These are phyloP conservation scores for Isoetes engelmannii DNA, from an alignment of 83 land plant species.

Conservation along the genomic window DNA sequence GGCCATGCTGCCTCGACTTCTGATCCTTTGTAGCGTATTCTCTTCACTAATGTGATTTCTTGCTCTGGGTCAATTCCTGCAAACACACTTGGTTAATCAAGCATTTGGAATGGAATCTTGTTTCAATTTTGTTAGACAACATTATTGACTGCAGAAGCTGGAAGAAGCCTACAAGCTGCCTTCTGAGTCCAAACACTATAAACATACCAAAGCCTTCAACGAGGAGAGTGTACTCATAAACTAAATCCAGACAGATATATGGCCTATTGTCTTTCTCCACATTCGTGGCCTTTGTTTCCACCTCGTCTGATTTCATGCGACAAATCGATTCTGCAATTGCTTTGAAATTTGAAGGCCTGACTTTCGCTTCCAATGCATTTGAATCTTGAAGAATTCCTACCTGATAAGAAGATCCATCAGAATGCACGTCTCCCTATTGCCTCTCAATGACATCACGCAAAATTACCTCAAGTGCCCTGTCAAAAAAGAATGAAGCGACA, in stretches of 20 bases:
- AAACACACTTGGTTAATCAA: slow-evolving; percentile 5
- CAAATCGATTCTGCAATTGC: slow-evolving; percentile 65
- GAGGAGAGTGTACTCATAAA: slow-evolving; percentile 63
- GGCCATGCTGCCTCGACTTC: slow-evolving; percentile 98
- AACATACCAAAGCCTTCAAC: slow-evolving; percentile 85
- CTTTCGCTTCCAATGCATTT: slow-evolving; percentile 46
- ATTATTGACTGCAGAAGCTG: neutral
- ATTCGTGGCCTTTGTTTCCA: slow-evolving; percentile 39
- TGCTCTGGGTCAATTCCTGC: slow-evolving; percentile 58
- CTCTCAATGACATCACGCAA: slow-evolving; percentile 1
- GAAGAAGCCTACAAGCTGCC: neutral
- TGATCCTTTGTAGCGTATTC: slow-evolving; percentile 57
- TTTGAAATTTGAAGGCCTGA: slow-evolving; percentile 61
- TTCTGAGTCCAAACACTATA: slow-evolving; percentile 2
- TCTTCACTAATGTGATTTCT: slow-evolving; percentile 83
- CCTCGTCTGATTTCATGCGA: slow-evolving; percentile 37
- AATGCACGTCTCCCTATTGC: neutral
- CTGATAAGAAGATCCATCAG: slow-evolving; percentile 28
- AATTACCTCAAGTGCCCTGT: slow-evolving; percentile 68
- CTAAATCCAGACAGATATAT: slow-evolving; percentile 87
- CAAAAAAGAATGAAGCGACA: slow-evolving; percentile 95
- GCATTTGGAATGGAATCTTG: neutral
- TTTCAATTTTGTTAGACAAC: neutral
- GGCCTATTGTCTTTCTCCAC: slow-evolving; percentile 48
- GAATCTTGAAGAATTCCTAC: slow-evolving; percentile 70